Conservation (phyloP, 805 yeast genomes). For the Jamesozyma rosinii region DNA sequence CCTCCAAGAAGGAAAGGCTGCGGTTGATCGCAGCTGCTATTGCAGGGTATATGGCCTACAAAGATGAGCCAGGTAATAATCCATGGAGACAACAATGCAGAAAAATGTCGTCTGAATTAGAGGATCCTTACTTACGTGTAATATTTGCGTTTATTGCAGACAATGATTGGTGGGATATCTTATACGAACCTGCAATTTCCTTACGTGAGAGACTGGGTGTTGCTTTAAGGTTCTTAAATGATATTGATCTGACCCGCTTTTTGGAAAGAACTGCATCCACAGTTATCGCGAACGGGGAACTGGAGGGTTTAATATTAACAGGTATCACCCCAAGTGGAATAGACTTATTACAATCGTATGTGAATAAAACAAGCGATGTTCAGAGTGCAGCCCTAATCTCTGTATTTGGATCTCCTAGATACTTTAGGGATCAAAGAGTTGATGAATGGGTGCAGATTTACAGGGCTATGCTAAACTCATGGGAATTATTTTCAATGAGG, state of each 20-base stretch:
- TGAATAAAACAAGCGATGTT: constrained; percentile 79
- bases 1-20: constrained; percentile 61
- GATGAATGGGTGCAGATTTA: constrained; percentile 73
- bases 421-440: constrained; percentile 62
- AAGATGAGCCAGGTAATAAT: constrained; percentile 42
- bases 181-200: constrained; percentile 83
- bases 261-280: constrained; percentile 59
- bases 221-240: constrained; percentile 77
- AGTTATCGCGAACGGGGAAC: constrained; percentile 69
- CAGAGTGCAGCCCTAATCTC: constrained; percentile 84
- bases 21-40: constrained; percentile 85
- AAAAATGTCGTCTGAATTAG: constrained; percentile 75
- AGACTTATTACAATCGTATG: constrained; percentile 74
- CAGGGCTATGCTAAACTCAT: constrained; percentile 59
- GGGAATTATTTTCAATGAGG: constrained; percentile 68
- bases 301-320: constrained; percentile 82
- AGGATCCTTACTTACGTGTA: constrained; percentile 81
- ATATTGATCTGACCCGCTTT: constrained; percentile 65
- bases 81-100: constrained; percentile 94
- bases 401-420: constrained; percentile 75
- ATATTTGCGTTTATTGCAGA: constrained; percentile 91
- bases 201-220: constrained; percentile 83
- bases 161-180: constrained; percentile 91
- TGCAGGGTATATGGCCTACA: constrained; percentile 62
- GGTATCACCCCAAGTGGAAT: constrained; percentile 86